Base-by-base conservation (phyloP, 305 asterid genomes). In the Fraxinus velutina region DNA sequence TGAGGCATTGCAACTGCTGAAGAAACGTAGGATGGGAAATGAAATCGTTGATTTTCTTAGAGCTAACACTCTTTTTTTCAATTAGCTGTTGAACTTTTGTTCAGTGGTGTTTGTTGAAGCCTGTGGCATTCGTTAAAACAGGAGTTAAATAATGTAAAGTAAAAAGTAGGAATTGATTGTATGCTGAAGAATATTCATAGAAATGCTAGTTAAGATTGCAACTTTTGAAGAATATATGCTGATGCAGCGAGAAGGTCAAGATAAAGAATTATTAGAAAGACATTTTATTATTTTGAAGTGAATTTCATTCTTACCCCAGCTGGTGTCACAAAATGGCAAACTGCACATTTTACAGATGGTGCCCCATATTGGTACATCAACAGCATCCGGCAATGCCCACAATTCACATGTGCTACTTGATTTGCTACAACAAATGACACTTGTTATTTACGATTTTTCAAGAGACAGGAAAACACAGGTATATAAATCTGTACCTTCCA, bases 321-420 rank as follows among this genome's bases (percentile, higher is more conserved):
- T 17, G 88, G 55, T 62, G 90, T 88, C 83, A 90, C 89, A 81
- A 88, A 90, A 83, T 83, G 86, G 90, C 93, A 90, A 32, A 90
- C 91, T 52, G 90, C 92, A 55, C 92, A 90, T 87, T 87, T 90
- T 10, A 88, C 90, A 3, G 92, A 90, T 57, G 89, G 80, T 9
- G 93, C 92, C 7, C 92, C 93, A 32, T 83, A 88, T 75, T 87
- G 93, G 87, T 87, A 90, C 86, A 89, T 86, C 82, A 90, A 74
- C 76, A 88, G 79, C 89, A 86, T 90, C 75, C 87, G 85, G 79
- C 92, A 88, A 81, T 90, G 88, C 39, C 92, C 90, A 62, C 92
- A 90, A 70, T 90, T 86, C 57, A 90, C 92, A 82, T 90, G 93
- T 75, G 93, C 93, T 30, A 90, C 91, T 78, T 90, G 88, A 87